Evolutionary conservation across 2,329 filamentous ascomycete genomes (phyloP), one percentile per base, ranked within the genome.

Genomic region (Fusarium tjaetaba): DNA sequence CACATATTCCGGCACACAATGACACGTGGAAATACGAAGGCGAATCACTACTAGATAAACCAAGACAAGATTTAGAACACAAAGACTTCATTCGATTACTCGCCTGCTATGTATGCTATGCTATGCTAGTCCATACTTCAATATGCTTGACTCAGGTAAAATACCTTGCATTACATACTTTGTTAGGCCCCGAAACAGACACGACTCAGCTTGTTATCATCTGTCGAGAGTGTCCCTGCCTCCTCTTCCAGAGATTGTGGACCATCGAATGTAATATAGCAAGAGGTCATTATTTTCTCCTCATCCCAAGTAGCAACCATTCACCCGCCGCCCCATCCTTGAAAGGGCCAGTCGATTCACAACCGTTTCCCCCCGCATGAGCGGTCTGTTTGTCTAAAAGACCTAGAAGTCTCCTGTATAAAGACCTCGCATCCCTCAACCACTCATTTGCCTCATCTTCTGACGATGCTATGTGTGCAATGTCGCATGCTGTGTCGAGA

Each of bases 381-480:
- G 75, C 76, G 76, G 75, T 76, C 71, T 70, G 65, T 71, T 69
- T 69, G 68, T 78, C 76, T 77, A 78, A 69, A 73, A 75, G 73
- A 42, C 76, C 76, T 76, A 68, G 30, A 61, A 77, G 73, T 68
- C 71, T 73, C 68, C 22, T 73, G 49, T 41, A 41, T 65, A 34
- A 52, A 64, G 69, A 72, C 61, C 30, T 58, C 43, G 51, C 53
- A 53, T 57, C 60, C 42, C 57, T 45, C 68, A 52, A 46, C 68
- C 42, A 56, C 65, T 39, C 20, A 41, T 57, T 49, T 45, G 15
- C 49, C n/a, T 51, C 45, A 39, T 41, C 28, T 49, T 63, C 26
- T 45, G 24, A 48, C 39, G 45, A 39, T 36, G 24, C 22, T n/a
- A 73, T 55, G 45, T 70, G 63, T 56, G 48, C 51, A 46, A 61